Percentiles rank a stretch among this genome's conserved stretches.
These are phyloP conservation scores for Syzygium malaccense DNA, from an alignment of 441 rosid species.

Conservation along the genomic window DNA sequence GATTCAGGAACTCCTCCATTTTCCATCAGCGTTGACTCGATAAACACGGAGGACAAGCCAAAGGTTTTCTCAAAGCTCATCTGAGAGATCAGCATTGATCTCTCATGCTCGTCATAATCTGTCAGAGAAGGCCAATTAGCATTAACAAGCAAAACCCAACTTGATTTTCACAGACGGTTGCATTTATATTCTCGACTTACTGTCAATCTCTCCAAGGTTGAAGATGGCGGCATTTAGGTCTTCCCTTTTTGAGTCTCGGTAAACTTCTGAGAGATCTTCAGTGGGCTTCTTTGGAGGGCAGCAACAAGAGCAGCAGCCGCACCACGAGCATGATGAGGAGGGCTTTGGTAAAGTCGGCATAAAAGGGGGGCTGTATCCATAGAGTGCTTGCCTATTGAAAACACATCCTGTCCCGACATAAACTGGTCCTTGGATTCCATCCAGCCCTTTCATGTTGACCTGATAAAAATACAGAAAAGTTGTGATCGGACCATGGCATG, in stretches of 20 bases:
- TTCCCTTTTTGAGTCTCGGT: constrained; percentile 72
- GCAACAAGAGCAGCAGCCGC: constrained; percentile 62
- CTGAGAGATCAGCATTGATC: constrained; percentile 88
- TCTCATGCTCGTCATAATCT: constrained; percentile 88
- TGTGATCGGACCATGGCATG: not conserved
- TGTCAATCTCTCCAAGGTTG: constrained; percentile 83
- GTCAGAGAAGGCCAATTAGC: constrained; percentile 30
- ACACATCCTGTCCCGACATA: constrained; percentile 94
- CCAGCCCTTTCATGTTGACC: constrained; percentile 96
- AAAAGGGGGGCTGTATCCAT: constrained; percentile 85
- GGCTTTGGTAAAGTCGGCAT: constrained; percentile 50
- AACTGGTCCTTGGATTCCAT: constrained; percentile 95
- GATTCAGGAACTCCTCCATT: constrained; percentile 90
- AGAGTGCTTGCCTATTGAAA: constrained; percentile 92
- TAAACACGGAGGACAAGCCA: constrained; percentile 86
- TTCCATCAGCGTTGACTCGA: constrained; percentile 86
- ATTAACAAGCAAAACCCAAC: not conserved
- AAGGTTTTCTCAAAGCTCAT: constrained; percentile 92
- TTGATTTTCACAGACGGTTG: not conserved
- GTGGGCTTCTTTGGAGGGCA: constrained; percentile 54
- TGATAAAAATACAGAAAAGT: constrained; percentile 9
- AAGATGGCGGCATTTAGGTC: constrained; percentile 92
- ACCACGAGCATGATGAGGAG: constrained; percentile 55
- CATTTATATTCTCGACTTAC: constrained; percentile 25
- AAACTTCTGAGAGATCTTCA: constrained; percentile 62